Conservation (phyloP, 768 basidiomycete genomes). For the Exidia glandulosa region DNA sequence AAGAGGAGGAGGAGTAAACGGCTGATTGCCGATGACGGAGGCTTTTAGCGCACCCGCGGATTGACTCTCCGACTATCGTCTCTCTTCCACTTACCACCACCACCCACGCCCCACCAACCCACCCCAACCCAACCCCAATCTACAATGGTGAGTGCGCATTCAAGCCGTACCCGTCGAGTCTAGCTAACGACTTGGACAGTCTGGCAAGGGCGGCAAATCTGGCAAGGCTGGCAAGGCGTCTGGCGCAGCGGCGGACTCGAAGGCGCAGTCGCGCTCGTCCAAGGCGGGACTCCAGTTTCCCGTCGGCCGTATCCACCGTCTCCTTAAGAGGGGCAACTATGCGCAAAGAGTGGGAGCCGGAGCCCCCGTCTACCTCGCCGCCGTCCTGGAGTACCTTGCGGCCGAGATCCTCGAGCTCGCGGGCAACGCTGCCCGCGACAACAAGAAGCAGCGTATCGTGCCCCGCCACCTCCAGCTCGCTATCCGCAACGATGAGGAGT, state of each 20-base stretch:
- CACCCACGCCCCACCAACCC: no score
- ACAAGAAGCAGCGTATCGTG: constrained; percentile 93
- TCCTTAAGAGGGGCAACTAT: constrained; percentile 78
- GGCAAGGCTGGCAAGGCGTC: constrained; percentile 38
- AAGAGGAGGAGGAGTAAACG: no score
- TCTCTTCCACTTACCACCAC: no score
- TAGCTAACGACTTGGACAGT: no score
- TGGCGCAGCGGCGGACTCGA: constrained; percentile 23
- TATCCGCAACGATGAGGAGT: constrained; percentile 90
- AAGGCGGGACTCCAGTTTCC: constrained; percentile 79
- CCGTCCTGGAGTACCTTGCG: constrained; percentile 84
- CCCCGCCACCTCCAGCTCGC: constrained; percentile 92
- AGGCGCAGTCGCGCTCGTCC: constrained; percentile 59
- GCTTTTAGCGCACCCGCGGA: no score
- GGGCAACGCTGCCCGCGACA: constrained; percentile 81
- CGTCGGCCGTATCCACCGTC: constrained; percentile 88
- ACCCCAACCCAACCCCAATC: no score
- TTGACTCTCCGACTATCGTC: no score
- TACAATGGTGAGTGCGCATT: no score
- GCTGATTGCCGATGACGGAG: no score
- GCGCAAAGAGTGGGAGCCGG: constrained; percentile 81
- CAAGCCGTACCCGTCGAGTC: no score
- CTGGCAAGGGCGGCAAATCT: constrained; percentile 54
- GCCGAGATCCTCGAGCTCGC: constrained; percentile 92
- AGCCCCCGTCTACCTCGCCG: constrained; percentile 86